phyloP scores from a whole-genome alignment of 2,329 filamentous ascomycete species.

The Ceratocystis lukuohia region DNA sequence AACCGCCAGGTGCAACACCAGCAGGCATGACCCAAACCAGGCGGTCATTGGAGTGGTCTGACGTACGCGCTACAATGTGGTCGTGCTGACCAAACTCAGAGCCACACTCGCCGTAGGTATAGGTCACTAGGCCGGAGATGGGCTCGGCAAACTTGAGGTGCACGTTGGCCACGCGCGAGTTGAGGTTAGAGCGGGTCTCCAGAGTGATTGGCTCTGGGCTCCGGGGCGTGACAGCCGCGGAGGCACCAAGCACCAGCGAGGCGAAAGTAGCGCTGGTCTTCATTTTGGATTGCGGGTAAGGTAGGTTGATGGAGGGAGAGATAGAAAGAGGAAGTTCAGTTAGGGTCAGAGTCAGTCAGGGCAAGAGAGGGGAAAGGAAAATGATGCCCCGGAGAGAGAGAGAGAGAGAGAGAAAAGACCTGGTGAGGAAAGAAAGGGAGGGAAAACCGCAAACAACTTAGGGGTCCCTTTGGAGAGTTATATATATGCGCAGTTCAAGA shows the following conservation, averaged over 20 bases:
- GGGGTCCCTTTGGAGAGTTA: background rate
- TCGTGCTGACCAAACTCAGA: constrained; percentile 19
- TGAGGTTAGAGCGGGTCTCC: constrained; percentile 17
- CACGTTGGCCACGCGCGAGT: constrained; percentile 21
- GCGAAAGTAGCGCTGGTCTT: constrained; percentile 18
- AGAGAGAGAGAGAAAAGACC: background rate
- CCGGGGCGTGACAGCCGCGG: constrained; percentile 15
- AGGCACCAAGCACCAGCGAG: constrained; percentile 15
- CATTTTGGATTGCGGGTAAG: constrained; percentile 4
- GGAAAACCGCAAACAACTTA: too few relatives aligned
- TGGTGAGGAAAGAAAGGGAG: constrained; percentile 11
- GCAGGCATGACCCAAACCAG: constrained; percentile 22
- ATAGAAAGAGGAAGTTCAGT: background rate
- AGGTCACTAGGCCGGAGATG: constrained; percentile 19
- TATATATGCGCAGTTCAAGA: background rate
- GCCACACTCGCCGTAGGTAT: constrained; percentile 22
- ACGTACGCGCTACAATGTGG: constrained; percentile 20
- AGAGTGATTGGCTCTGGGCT: constrained; percentile 16
- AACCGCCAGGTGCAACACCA: constrained; percentile 26
- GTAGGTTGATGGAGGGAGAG: background rate
- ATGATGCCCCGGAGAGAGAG: background rate
- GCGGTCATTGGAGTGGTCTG: constrained; percentile 22
- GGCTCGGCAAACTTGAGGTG: constrained; percentile 21
- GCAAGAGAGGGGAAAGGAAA: background rate
- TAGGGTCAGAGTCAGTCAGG: background rate